Base-by-base conservation (phyloP, 2,329 filamentous ascomycete species). In the Monilinia vaccinii-corymbosi region DNA sequence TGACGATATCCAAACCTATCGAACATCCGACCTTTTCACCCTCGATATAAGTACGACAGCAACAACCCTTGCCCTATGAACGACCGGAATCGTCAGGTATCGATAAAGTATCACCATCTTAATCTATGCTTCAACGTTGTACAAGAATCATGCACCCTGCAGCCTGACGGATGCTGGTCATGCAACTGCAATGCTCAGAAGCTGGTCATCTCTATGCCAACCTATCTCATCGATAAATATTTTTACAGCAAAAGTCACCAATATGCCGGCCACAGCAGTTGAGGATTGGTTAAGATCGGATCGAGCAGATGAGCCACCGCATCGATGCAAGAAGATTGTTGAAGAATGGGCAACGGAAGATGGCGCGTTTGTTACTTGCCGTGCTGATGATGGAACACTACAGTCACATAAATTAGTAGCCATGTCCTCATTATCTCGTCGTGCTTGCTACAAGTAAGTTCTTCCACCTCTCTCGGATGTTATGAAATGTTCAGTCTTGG, bases 381-480 rank as follows among this genome's bases (percentile, higher is more conserved):
- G 66, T 71, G 70, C 73, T 75, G 66, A 75, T 68, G 63, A 73
- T 70, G 66, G 65, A 67, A 69, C 61, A 46, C 61, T 67, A 66
- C 69, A 72, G 68, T 70, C 66, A 32, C 69, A 71, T 66, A 56
- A 60, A 66, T 65, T 71, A 66, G 63, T 69, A 62, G 66, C 72
- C 69, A 92, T 91, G 88, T 88, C 88, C 77, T 88, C 86, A 63
- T 81, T 91, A 70, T 89, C 87, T 73, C 87, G 88, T 76, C 87
- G 88, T 77, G 88, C 88, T 70, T 92, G 88, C 81, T 72, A 72
- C 62, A 72, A 87, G 76, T 60, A 55, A 60, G 57, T 60, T 16
- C 9, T 23, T 38, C 31, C 25, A 28, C 49, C 13, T 34, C 18
- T 36, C 9, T 45, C 9, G 6, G 32, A 47, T 28, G 36, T 36